Base-by-base conservation (phyloP, 139 green algal species). In the Pleodorina starrii region DNA sequence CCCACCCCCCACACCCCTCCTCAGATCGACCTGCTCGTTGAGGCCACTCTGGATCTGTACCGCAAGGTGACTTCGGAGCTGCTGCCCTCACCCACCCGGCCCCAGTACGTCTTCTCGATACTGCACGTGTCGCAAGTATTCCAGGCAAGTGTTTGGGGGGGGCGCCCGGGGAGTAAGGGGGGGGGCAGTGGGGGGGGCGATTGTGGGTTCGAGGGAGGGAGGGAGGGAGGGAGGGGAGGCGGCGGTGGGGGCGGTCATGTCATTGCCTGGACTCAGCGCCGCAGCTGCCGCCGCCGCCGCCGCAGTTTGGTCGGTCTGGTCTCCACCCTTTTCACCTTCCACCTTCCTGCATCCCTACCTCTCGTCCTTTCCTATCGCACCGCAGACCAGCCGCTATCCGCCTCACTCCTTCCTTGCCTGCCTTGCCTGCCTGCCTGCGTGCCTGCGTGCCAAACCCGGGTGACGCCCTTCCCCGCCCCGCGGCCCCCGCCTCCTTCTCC, bases 91-190 rank as follows among this genome's bases (percentile, higher is more conserved):
- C 93, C 93, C 36, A 85, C 59, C 44, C 90, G 91, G 23, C 90
- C 86, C 19, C 93, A 96, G 83, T 96, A 96, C 87, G 90, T 94
- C 17, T 96, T 94, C 92, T 93, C 90, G 84, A 91, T 96, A 66
- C 89, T 93, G 42, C 92, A 96, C 81, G 76, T 96, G 43, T 84
- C 89, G 19, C 92, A 93, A 44, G 94, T 96, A 0, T 95, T 96
- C 90, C 92, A 96, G 87, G 90, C 90, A 60, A 0, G 89, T 2
- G 29, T 7, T 29, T 50, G 25, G 71, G 32, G 42, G 5, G 14
- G 66, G 11, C n/a, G n/a, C 14, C 5, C 57, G 19, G 23, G 57
- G 57, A 17, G 23, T 11, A 17, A 17, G 57, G 57, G 19, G 57
- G 23, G n/a, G n/a, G n/a, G n/a, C n/a, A n/a, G n/a, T n/a, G n/a